Evolutionary conservation across 257 asterid species (phyloP), one percentile per base, ranked within the genome.

Genomic region (Anisodus tanguticus): DNA sequence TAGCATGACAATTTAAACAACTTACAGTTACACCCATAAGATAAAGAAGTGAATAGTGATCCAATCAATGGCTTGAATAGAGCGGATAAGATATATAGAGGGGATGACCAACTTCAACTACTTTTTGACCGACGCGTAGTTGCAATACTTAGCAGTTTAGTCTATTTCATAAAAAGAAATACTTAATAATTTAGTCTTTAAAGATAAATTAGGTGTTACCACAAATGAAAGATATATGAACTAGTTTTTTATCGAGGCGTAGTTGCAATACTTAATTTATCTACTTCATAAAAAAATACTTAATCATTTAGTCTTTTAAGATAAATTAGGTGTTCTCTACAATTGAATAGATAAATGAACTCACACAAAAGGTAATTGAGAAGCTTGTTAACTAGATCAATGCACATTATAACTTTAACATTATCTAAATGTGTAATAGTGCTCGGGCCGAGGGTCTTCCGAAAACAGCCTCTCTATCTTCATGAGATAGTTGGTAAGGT

Each of bases 291-390:
- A 41, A 41, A 41, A 49, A 49, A 49, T 49, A 7, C 55, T 6
- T 9, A 49, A 49, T 49, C 5, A 49, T 51, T 51, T 9, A 51
- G 55, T 41, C 80, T 10, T 74, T 49, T 6, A 22, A 2, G 19
- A 19, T 47, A 19, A 47, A 74, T 74, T 6, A 15, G 51, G 76
- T 6, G 76, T 37, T 35, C 6, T 37, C 49, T 37, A 67, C 49
- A 67, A 67, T 41, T 15, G 76, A 67, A 67, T 6, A 67, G 47
- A 37, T 64, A 64, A 64, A 64, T 64, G 71, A 11, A 64, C 71
- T 64, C 7, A 8, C 17, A 64, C 3, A 64, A 64, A 64, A 31
- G 71, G 35, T 31, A 64, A 13, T 37, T 37, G 16, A 67, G 13
- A 10, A 12, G 22, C 13, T 10, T 67, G 76, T 12, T 13, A 67